Evolutionary conservation across 164 flowering plant genomes (phyloP), one percentile per base, ranked within the genome.

Genomic region (Vitis labrusca): DNA sequence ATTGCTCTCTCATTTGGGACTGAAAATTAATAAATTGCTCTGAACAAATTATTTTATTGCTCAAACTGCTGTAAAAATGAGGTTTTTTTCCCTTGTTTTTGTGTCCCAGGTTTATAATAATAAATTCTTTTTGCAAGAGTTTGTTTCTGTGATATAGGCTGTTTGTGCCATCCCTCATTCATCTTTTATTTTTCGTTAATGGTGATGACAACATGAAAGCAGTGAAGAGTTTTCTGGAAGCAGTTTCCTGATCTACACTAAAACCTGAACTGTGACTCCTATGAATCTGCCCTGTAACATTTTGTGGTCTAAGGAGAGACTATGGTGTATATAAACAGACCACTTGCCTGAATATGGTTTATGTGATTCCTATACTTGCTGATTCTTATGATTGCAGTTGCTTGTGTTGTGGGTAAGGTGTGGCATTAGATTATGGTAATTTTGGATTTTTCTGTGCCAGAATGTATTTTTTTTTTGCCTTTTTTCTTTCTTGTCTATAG

Each of bases 341-440:
- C n/a, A 12, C 56, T n/a, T 2, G 14, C 7, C 10, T 37, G 44
- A 37, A 37, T 14, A 53, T 53, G n/a, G 56, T 53, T 53, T 53
- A 53, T 53, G n/a, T 53, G 15, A 53, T 37, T 14, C n/a, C n/a
- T 53, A 23, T 52, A 17, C 53, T 60, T 53, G 32, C 52, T 50
- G 27, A 2, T 63, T 56, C 17, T 29, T 68, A 12, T 55, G 51
- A 23, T 29, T 59, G 29, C 29, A 49, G 16, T 61, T 72, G 62
- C 61, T 56, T 47, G 56, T 53, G 56, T 53, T 53, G n/a, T 4
- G 5, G 11, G 14, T 51, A 51, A 10, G 54, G 44, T 37, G 44
- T 37, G 44, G 44, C 44, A 37, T 37, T 37, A 37, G 54, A 13
- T 53, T 53, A 13, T 13, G 56, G 56, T 53, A 53, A 13, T 53